Conservation (phyloP, 192 early-diverging fungal species). For the Rhizophagus prolifer region DNA sequence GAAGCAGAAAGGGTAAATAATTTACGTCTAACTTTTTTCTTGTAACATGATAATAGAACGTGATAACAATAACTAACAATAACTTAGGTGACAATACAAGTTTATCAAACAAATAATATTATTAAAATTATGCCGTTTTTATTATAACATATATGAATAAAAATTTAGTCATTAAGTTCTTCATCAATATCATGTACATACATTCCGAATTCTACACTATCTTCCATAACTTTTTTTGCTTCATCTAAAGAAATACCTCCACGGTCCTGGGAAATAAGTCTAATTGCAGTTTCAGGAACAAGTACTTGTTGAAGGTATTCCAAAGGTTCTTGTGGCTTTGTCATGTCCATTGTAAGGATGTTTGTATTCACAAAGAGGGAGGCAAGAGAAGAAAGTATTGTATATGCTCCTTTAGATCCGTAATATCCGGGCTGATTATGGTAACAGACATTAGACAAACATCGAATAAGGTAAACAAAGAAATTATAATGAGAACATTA, state of each 20-base stretch:
- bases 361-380: slow-evolving; percentile 38
- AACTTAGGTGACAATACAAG: no score
- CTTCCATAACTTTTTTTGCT: slow-evolving; percentile 39
- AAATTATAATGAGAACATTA: slow-evolving; percentile 22
- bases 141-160: no score
- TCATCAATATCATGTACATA: slow-evolving; percentile 35
- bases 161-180: not conserved
- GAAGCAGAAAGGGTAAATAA: no score
- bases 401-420: slow-evolving; percentile 47
- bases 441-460: not conserved
- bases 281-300: slow-evolving; percentile 48
- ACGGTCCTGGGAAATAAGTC: slow-evolving; percentile 49
- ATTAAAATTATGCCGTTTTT: no score
- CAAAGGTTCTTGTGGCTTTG: slow-evolving; percentile 45
- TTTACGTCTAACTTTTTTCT: no score
- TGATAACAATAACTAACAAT: no score
- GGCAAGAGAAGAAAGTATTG: slow-evolving; percentile 36
- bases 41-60: no score
- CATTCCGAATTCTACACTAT: slow-evolving; percentile 46
- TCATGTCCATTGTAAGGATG: slow-evolving; percentile 32
- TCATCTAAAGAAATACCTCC: slow-evolving; percentile 31
- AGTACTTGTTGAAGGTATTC: slow-evolving; percentile 57
- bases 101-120: no score
- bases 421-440: slow-evolving; percentile 52
- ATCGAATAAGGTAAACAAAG: not conserved